These are phyloP conservation scores for Penicillium psychrosexuale DNA, from an alignment of 2,329 filamentous ascomycete species.

Conservation along the genomic window DNA sequence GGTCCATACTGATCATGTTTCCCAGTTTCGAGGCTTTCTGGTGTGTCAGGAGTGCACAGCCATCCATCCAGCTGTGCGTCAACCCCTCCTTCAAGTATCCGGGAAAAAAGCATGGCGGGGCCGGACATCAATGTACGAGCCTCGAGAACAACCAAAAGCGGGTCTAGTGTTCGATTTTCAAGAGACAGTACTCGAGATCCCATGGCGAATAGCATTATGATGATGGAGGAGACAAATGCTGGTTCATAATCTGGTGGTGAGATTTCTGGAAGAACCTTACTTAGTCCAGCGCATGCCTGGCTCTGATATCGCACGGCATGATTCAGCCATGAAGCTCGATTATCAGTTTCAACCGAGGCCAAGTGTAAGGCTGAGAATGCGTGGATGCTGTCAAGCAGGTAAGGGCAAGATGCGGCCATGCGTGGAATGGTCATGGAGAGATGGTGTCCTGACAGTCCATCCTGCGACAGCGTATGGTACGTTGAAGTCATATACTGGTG, in stretches of 20 bases:
- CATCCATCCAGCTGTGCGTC: slow-evolving; percentile 27
- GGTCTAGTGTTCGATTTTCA: slow-evolving; percentile 25
- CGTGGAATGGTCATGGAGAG: slow-evolving; percentile 36
- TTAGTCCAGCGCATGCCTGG: slow-evolving; percentile 34
- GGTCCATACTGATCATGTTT: slow-evolving; percentile 3
- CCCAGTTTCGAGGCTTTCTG: slow-evolving; percentile 8
- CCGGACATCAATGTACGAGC: slow-evolving; percentile 31
- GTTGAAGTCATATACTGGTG: slow-evolving; percentile 41
- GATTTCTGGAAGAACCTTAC: slow-evolving; percentile 36
- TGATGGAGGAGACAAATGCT: slow-evolving; percentile 40
- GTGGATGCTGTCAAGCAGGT: slow-evolving; percentile 45
- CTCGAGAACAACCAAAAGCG: slow-evolving; percentile 28
- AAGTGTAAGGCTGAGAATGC: slow-evolving; percentile 47
- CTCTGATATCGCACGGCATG: slow-evolving; percentile 38
- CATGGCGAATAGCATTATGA: slow-evolving; percentile 39
- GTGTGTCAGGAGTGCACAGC: slow-evolving; percentile 18
- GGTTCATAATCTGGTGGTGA: slow-evolving; percentile 44
- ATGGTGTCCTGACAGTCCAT: slow-evolving; percentile 31
- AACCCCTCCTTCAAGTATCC: slow-evolving; percentile 22
- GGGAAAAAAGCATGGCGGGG: slow-evolving; percentile 29
- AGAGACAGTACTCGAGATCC: slow-evolving; percentile 30
- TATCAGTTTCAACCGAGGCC: slow-evolving; percentile 37
- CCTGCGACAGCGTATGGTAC: slow-evolving; percentile 32
- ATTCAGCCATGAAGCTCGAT: slow-evolving; percentile 32
- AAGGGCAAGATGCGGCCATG: slow-evolving; percentile 43